phyloP scores from a whole-genome alignment of 2,329 filamentous ascomycete species.

The Alternaria ventricosa region DNA sequence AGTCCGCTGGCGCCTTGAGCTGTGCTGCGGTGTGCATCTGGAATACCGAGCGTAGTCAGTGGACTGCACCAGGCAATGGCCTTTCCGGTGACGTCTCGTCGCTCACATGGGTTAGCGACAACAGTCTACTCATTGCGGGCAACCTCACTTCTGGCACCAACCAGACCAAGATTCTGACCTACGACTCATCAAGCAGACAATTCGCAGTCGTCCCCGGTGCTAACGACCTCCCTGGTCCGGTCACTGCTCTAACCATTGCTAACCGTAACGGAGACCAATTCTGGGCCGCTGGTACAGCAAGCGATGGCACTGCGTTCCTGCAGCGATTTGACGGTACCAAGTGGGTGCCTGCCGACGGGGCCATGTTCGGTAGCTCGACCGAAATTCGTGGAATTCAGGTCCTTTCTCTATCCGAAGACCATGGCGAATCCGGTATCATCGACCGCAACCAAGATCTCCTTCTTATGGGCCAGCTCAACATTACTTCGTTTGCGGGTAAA shows the following conservation, averaged over 20 bases:
- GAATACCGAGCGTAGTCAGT: slow-evolving; percentile 72
- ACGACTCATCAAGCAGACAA: slow-evolving; percentile 68
- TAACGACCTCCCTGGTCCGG: slow-evolving; percentile 75
- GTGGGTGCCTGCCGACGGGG: slow-evolving; percentile 68
- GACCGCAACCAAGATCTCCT: slow-evolving; percentile 74
- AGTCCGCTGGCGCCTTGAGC: slow-evolving; percentile 79
- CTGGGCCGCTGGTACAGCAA: slow-evolving; percentile 79
- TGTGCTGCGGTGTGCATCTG: slow-evolving; percentile 86
- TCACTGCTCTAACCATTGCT: slow-evolving; percentile 78
- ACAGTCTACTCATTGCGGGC: slow-evolving; percentile 77
- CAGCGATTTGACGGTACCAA: slow-evolving; percentile 79
- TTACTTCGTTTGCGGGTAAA: slow-evolving; percentile 70
- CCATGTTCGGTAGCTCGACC: slow-evolving; percentile 67
- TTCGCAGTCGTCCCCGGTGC: slow-evolving; percentile 72
- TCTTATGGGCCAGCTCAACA: slow-evolving; percentile 80
- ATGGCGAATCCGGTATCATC: slow-evolving; percentile 69
- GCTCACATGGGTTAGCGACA: slow-evolving; percentile 78
- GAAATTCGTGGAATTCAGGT: slow-evolving; percentile 82
- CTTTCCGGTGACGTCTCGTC: slow-evolving; percentile 73
- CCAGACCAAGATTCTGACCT: slow-evolving; percentile 72
- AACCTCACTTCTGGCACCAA: slow-evolving; percentile 73
- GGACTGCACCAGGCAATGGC: slow-evolving; percentile 78
- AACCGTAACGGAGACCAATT: slow-evolving; percentile 73
- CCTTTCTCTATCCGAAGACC: slow-evolving; percentile 72
- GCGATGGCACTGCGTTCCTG: slow-evolving; percentile 74